phyloP scores from a whole-genome alignment of 176 grass and related monocot species.

The Cymbopogon citratus region DNA sequence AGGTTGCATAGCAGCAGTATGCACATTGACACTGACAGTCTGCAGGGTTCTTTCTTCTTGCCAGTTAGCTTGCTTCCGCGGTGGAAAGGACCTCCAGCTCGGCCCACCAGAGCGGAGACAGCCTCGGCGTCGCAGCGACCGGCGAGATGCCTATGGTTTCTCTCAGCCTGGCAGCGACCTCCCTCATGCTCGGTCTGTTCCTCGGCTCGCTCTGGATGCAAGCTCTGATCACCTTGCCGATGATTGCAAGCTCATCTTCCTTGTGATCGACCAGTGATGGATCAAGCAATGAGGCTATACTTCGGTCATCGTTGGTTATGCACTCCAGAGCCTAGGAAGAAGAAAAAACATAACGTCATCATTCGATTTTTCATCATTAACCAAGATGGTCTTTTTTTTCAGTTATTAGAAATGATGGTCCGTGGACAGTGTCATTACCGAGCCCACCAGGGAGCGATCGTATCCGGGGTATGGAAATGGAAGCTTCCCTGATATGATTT shows the following conservation, averaged over 20 bases:
- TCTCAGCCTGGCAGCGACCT: slow-evolving; percentile 44
- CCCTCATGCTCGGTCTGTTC: slow-evolving; percentile 54
- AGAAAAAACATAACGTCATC: neutral
- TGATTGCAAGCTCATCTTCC: slow-evolving; percentile 38
- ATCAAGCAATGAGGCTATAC: slow-evolving; percentile 41
- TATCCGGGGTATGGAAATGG: slow-evolving; percentile 38
- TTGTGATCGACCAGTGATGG: slow-evolving; percentile 40
- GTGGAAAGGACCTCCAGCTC: slow-evolving; percentile 73
- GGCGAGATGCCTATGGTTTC: slow-evolving; percentile 49
- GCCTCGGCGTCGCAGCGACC: slow-evolving; percentile 62
- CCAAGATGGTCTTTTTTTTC: neutral
- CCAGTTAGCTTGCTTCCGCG: slow-evolving; percentile 34
- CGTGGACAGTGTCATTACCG: slow-evolving; percentile 34
- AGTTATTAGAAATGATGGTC: neutral
- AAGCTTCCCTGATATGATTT: slow-evolving; percentile 73
- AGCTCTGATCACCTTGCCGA: slow-evolving; percentile 52
- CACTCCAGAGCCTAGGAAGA: slow-evolving; percentile 48
- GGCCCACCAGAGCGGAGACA: slow-evolving; percentile 85
- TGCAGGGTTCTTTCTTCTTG: neutral
- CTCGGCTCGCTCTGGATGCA: slow-evolving; percentile 55
- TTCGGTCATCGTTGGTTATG: slow-evolving; percentile 23
- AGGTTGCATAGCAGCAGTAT: neutral
- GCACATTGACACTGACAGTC: neutral
- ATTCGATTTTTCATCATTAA: neutral
- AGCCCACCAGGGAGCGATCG: slow-evolving; percentile 30